Conservation (phyloP, 2,329 filamentous ascomycete genomes). For the Verticillium albo-atrum region DNA sequence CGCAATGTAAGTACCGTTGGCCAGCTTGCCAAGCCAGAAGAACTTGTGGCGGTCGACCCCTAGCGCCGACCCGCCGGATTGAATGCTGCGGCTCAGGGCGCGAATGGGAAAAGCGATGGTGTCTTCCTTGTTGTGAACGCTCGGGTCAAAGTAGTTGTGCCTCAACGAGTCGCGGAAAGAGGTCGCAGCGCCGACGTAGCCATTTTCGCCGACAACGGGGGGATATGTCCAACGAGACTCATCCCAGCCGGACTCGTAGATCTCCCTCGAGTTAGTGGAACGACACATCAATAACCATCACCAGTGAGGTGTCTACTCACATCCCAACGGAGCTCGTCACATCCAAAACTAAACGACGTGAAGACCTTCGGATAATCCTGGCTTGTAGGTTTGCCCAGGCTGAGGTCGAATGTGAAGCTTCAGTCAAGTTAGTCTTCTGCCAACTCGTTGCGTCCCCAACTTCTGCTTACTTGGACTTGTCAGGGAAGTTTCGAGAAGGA, state of each 20-base stretch:
- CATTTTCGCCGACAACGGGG: slow-evolving; percentile 3
- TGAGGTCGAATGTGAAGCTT: slow-evolving; percentile 46
- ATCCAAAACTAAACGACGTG: slow-evolving; percentile 13
- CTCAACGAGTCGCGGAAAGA: slow-evolving; percentile 2
- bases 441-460: background rate
- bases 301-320: background rate
- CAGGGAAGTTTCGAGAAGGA: background rate
- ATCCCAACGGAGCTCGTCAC: slow-evolving; percentile 8
- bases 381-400: slow-evolving; percentile 25
- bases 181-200: slow-evolving; percentile 1
- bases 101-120: background rate
- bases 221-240: slow-evolving; percentile 3
- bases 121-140: background rate
- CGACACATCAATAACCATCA: background rate
- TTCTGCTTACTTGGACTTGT: background rate
- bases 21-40: slow-evolving; percentile 38
- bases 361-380: slow-evolving; percentile 15
- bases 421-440: background rate
- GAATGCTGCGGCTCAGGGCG: background rate
- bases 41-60: slow-evolving; percentile 15
- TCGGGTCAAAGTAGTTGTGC: background rate
- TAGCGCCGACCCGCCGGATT: background rate
- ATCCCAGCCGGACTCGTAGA: background rate
- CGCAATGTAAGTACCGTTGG: slow-evolving; percentile 33
- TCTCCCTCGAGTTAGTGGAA: background rate